phyloP scores from a whole-genome alignment of 768 basidiomycete genomes.

The Imleria badia region DNA sequence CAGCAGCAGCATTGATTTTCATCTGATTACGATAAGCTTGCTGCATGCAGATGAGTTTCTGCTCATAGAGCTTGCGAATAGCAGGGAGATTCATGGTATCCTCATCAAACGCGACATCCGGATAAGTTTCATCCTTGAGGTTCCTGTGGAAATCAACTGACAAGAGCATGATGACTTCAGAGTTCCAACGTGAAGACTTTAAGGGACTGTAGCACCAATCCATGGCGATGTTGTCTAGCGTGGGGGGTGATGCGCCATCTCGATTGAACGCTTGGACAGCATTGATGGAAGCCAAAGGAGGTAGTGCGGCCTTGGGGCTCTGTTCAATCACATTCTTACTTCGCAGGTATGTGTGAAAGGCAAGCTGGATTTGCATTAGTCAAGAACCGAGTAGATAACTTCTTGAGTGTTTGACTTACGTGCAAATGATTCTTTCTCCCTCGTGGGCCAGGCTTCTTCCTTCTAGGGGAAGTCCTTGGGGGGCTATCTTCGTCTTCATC shows the following conservation, averaged over 20 bases:
- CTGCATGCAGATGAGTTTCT: not conserved
- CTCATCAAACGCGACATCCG: not conserved
- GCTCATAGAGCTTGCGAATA: not conserved
- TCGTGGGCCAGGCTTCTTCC: not conserved
- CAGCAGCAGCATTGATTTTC: not conserved
- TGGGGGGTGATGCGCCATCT: not conserved
- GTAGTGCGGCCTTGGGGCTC: no score
- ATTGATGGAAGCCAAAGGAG: no score
- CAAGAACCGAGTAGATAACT: no score
- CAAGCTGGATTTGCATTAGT: no score
- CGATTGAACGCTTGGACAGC: not conserved
- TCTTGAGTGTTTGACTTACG: not conserved
- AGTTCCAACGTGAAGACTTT: not conserved
- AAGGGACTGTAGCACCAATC: not conserved
- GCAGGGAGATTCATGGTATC: not conserved
- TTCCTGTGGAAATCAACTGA: not conserved
- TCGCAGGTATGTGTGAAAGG: no score
- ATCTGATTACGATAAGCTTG: not conserved
- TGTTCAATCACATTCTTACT: no score
- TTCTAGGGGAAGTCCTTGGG: no score
- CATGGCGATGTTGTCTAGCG: not conserved
- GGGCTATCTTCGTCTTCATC: no score
- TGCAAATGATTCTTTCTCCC: not conserved
- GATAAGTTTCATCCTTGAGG: not conserved
- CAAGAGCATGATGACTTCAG: not conserved